A percentile compares a stretch with the other conserved stretches of the same genome.
Conservation (phyloP, 306 rosid species). For the Glycine tomentella region DNA sequence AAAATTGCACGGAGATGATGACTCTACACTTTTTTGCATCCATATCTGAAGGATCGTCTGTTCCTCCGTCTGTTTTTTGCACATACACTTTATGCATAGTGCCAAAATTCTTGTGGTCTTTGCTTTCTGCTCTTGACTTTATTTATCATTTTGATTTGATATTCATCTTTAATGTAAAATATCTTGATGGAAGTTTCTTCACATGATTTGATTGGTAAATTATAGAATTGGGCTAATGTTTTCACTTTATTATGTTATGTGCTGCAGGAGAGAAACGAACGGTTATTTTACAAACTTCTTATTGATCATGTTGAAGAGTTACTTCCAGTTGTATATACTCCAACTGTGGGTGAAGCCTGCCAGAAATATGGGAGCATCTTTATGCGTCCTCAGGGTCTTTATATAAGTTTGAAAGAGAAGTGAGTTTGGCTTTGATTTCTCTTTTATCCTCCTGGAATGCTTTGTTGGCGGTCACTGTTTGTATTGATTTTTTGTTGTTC, state of each 20-base stretch:
- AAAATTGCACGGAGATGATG: background rate
- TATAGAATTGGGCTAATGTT: constrained; percentile 29
- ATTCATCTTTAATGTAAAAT: background rate
- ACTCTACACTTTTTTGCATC: background rate
- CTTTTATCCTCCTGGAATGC: constrained; percentile 2
- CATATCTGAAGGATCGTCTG: background rate
- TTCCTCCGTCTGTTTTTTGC: background rate
- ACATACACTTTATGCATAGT: background rate
- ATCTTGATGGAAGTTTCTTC: constrained; percentile 2
- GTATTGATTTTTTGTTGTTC: constrained; percentile 32
- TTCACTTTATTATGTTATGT: constrained; percentile 24
- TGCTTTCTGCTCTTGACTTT: background rate
- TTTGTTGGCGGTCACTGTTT: constrained; percentile 9
- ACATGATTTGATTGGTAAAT: background rate
- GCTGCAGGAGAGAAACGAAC: constrained; percentile 89
- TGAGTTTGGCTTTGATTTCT: constrained; percentile 51
- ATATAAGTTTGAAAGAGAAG: constrained; percentile 95
- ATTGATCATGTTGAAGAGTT: constrained; percentile 94
- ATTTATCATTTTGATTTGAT: background rate
- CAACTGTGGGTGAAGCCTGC: constrained; percentile 99
- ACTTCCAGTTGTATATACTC: constrained; percentile 95
- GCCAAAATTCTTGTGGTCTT: background rate
- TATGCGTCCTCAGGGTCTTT: constrained; percentile 94
- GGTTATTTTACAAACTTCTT: constrained; percentile 86
- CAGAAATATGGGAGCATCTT: constrained; percentile 95